Evolutionary conservation across 805 yeast genomes (phyloP).

Genomic region (Candida insectorum): DNA sequence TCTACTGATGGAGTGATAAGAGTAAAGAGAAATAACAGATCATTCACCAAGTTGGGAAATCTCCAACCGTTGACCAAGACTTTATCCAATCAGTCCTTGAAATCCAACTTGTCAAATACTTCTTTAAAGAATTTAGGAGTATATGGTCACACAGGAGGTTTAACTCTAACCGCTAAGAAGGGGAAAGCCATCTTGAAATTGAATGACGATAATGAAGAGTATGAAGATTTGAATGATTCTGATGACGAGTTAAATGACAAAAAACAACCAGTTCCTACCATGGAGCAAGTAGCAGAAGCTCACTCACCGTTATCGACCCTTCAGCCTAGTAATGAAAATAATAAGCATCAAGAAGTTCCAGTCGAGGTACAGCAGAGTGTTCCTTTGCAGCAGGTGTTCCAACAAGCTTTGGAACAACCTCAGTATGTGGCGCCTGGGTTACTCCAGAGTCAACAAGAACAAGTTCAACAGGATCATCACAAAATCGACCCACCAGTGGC

Average conservation of each 20-base stretch:
- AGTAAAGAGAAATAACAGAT: constrained; percentile 29
- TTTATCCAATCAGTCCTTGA: constrained; percentile 24
- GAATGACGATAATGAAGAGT: constrained; percentile 39
- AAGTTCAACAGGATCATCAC: too few species aligned
- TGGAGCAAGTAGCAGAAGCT: background rate
- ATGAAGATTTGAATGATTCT: constrained; percentile 30
- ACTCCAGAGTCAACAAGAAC: too few species aligned
- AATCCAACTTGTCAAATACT: constrained; percentile 28
- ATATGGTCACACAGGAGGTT: constrained; percentile 18
- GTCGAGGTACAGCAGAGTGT: constrained; percentile 4
- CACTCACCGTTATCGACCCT: background rate
- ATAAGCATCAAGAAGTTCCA: background rate
- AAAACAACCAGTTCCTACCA: background rate
- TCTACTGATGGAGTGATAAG: constrained; percentile 38
- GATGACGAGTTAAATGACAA: constrained; percentile 11
- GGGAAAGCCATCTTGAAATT: constrained; percentile 38
- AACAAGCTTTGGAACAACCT: constrained; percentile 13
- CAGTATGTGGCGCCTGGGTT: constrained; percentile 1
- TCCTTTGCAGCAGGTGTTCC: constrained; percentile 14
- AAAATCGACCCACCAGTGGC: too few species aligned
- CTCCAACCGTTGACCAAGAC: constrained; percentile 38
- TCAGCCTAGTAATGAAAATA: background rate
- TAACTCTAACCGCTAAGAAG: constrained; percentile 34
- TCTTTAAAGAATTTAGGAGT: constrained; percentile 30
- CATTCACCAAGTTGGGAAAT: constrained; percentile 31